Evolutionary conservation across 441 rosid species (phyloP).

Genomic region (Euphorbia celastroides): DNA sequence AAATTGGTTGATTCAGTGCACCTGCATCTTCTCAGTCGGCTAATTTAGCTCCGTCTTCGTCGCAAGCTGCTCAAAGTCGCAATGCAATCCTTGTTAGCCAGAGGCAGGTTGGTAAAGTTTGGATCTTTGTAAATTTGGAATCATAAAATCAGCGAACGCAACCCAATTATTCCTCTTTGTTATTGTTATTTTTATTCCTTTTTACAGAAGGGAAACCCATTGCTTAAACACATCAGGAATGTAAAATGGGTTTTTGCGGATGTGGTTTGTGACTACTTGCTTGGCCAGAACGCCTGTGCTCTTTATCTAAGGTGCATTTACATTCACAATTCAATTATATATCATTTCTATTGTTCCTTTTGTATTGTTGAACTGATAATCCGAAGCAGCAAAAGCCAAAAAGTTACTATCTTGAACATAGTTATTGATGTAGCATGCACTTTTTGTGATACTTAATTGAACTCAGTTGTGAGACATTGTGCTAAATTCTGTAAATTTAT

Average conservation of each 20-base stretch:
- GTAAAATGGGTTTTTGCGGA: slow-evolving; percentile 85
- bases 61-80: slow-evolving; percentile 43
- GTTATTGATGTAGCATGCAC: neutral
- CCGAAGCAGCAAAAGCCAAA: too few relatives aligned
- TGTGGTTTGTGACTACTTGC: slow-evolving; percentile 70
- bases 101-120: slow-evolving; percentile 81
- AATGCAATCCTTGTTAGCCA: slow-evolving; percentile 87
- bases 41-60: slow-evolving; percentile 23
- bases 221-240: slow-evolving; percentile 82
- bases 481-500: slow-evolving; percentile 6
- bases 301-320: slow-evolving; percentile 68
- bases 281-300: slow-evolving; percentile 85
- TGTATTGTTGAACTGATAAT: neutral
- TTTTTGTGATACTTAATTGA: neutral
- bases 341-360: neutral
- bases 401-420: neutral
- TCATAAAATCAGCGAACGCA: neutral
- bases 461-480: neutral
- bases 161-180: neutral
- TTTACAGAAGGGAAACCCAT: slow-evolving; percentile 90
- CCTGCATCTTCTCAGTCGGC: slow-evolving; percentile 15
- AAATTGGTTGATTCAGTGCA: slow-evolving; percentile 28
- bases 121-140: neutral
- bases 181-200: neutral
- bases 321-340: neutral